A percentile compares a stretch with the other conserved stretches of the same genome.
Evolutionary conservation across 176 grass and related monocot species (phyloP).

Genomic region (Oryza punctata): DNA sequence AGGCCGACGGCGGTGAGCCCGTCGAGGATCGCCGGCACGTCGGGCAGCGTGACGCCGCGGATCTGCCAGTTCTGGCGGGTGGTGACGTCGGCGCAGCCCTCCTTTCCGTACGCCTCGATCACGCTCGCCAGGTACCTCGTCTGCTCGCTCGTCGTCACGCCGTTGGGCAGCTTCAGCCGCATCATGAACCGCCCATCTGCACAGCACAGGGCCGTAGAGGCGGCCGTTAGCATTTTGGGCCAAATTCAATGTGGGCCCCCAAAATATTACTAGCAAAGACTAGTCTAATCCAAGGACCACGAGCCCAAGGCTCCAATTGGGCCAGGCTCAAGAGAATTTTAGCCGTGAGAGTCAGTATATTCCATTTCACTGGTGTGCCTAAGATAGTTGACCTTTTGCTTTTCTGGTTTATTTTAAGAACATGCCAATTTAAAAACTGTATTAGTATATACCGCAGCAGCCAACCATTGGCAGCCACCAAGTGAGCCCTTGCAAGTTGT

Average conservation of each 20-base stretch:
- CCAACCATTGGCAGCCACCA: neutral
- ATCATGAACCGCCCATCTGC: constrained; percentile 97
- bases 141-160: constrained; percentile 95
- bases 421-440: neutral
- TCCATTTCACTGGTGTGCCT: neutral
- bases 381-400: constrained; percentile 32
- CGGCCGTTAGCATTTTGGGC: constrained; percentile 7
- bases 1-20: constrained; percentile 76
- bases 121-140: constrained; percentile 87
- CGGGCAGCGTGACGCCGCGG: constrained; percentile 82
- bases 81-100: constrained; percentile 92
- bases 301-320: neutral
- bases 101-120: constrained; percentile 72
- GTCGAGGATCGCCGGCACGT: constrained; percentile 78
- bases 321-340: neutral
- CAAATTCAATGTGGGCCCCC: neutral
- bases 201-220: neutral
- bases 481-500: neutral
- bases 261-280: neutral
- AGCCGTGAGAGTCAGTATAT: neutral
- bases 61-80: constrained; percentile 99
- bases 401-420: constrained; percentile 30
- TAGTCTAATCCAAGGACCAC: neutral
- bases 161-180: constrained; percentile 96
- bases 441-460: neutral